Evolutionary conservation across 129 eudicot species (phyloP), one percentile per base, ranked within the genome.

Genomic region (Dittrichia graveolens): DNA sequence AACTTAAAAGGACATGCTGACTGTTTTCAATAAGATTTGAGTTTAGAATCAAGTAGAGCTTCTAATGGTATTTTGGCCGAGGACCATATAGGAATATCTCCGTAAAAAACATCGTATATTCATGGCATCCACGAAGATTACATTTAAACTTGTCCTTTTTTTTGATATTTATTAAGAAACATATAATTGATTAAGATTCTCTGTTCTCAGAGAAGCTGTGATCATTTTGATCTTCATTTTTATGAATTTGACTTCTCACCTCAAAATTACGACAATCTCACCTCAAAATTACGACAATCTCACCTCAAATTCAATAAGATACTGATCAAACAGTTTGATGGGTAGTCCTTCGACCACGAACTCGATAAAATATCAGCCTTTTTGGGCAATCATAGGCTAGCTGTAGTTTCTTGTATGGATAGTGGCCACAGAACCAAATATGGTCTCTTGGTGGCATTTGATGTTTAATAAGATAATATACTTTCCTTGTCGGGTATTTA

Each of bases 91-190:
- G 37, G 75, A 43, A 41, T 42, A 44, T 56, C 65, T n/a, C 37
- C n/a, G n/a, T 15, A 56, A 42, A 56, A 49, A 5, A 37, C 11
- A 61, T 61, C 15, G 39, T 15, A 61, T 9, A 47, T 35, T 60
- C 60, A 60, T 72, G 62, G 58, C 56, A 14, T 34, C 44, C 10
- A 64, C 69, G 50, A 65, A 64, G 53, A 52, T 47, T 50, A 75
- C 31, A 15, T 37, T 11, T 37, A 10, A 56, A 76, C 49, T 35
- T 69, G 3, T 45, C 58, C 6, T 54, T 41, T 34, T 42, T 7
- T 5, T 31, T 19, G n/a, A 16, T 10, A 54, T 13, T 1, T 57
- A 2, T 14, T n/a, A 15, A 19, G 55, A 61, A 62, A 38, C 16
- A 16, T 49, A 61, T 49, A 37, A 64, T 34, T 24, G 6, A 35